phyloP scores from a whole-genome alignment of 1,284 basidiomycete genomes.

The Fomitopsis schrenkii region DNA sequence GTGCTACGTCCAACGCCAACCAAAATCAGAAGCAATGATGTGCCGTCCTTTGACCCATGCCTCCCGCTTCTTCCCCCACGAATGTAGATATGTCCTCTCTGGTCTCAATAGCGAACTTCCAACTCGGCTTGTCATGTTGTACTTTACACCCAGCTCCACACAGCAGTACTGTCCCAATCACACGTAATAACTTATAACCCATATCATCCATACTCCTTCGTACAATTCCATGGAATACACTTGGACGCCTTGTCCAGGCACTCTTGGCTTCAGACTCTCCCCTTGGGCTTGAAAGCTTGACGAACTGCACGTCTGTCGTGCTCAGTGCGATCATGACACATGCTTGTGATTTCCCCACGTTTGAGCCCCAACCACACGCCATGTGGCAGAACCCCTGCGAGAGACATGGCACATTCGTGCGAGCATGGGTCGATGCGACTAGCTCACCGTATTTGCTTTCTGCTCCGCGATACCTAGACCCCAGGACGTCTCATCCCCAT shows the following conservation, averaged over 20 bases:
- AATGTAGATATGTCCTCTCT: slow-evolving; percentile 1
- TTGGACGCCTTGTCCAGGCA: background rate
- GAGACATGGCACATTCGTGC: too few relatives aligned
- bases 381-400: background rate
- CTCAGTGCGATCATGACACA: too few relatives aligned
- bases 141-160: background rate
- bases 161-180: background rate
- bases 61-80: background rate
- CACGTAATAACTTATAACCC: background rate
- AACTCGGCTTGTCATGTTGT: background rate
- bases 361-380: too few relatives aligned
- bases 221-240: background rate
- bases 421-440: too few relatives aligned
- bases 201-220: background rate
- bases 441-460: too few relatives aligned
- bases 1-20: slow-evolving; percentile 9
- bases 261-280: too few relatives aligned
- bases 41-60: background rate
- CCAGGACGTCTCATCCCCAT: too few relatives aligned
- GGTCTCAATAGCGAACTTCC: background rate
- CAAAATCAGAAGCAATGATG: slow-evolving; percentile 20
- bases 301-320: too few relatives aligned
- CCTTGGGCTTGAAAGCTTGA: too few relatives aligned
- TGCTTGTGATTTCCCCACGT: too few relatives aligned
- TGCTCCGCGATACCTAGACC: too few relatives aligned